Evolutionary conservation across 2,329 filamentous ascomycete species (phyloP), one percentile per base, ranked within the genome.

Genomic region (Botrytis medusae): DNA sequence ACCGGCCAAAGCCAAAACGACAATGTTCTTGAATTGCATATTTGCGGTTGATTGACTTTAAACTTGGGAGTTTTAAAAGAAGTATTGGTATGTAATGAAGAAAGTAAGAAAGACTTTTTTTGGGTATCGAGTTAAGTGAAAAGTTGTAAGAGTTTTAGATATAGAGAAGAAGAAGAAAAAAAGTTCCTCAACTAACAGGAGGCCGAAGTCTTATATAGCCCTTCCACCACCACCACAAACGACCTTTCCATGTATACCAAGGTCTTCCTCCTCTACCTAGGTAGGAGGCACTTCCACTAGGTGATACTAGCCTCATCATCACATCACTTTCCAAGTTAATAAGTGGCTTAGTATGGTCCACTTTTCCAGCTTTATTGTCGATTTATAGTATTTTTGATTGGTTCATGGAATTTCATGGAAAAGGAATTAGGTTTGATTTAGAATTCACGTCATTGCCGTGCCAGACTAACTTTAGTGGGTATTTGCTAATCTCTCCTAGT

Each of bases 21-120:
- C 25, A 46, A 76, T 18, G 72, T 77, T 78, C 74, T 78, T 79
- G 76, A 79, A 77, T 75, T 80, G 78, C 78, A 80, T 80, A n/a
- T 74, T 72, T 68, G 70, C 62, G 70, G 62, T 67, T 34, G 63
- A 40, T 10, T n/a, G 25, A 16, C 37, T 46, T 22, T 40, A 25
- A 25, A 61, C 12, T 61, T 61, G 59, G 18, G n/a, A 25, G 46
- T 37, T 18, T 25, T 18, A 25, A 9, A 29, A 37, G 32, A 51
- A 40, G 63, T 65, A 22, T 63, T 25, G 12, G 22, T 37, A 57
- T 29, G n/a, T 29, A 32, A 29, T 44, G 61, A 63, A 37, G 37
- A 44, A 44, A 63, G 25, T 5, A 20, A 63, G 10, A 29, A 32
- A 63, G 40, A 44, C 61, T 64, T 42, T 64, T 64, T 63, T 2